Base-by-base conservation (phyloP, 2,329 filamentous ascomycete genomes). In the Pseudopyricularia cyperi region DNA sequence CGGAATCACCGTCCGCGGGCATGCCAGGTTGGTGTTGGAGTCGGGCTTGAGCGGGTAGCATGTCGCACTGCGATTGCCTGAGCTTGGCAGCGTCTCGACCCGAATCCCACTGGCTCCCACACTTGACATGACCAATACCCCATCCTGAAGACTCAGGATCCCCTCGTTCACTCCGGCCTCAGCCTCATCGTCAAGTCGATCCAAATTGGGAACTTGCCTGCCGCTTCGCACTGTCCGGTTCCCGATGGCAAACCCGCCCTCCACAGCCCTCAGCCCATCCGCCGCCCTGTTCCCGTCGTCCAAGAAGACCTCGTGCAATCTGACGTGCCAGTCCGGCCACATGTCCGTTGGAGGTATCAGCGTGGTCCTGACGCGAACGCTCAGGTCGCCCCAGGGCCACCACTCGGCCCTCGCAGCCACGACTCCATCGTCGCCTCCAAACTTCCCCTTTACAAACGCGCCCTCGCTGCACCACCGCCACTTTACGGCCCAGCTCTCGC, bases 251-350 rank as follows among this genome's bases (percentile, higher is more conserved):
- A 64, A 63, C 0, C 61, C 62, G 7, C 60, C 60, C 51, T 64
- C 61, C 0, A 59, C 56, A 9, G 55, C 50, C 22, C 37, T 22
- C 46, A 8, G 8, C 30, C 42, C 22, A 14, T 19, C 24, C 17
- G n/a, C 39, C 55, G 2, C 60, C 12, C 52, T 7, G 17, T 15
- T 12, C 11, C 30, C 28, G 8, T 39, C 51, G 2, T 14, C 22
- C 30, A 37, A 15, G 28, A 22, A 57, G 3, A 69, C 61, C 8
- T 55, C 58, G 53, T 69, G 68, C 12, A 65, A 58, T 4, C 66
- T 62, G 2, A 69, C 52, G 57, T 70, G 67, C 67, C 67, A 70
- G 51, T 68, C 66, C 19, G 63, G 63, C 54, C 58, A 63, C 14
- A 58, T 55, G 7, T 57, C 56, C 3, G 56, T 55, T 3, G 66